Evolutionary conservation across 1,284 basidiomycete species (phyloP).

Genomic region (Ustilago curta): DNA sequence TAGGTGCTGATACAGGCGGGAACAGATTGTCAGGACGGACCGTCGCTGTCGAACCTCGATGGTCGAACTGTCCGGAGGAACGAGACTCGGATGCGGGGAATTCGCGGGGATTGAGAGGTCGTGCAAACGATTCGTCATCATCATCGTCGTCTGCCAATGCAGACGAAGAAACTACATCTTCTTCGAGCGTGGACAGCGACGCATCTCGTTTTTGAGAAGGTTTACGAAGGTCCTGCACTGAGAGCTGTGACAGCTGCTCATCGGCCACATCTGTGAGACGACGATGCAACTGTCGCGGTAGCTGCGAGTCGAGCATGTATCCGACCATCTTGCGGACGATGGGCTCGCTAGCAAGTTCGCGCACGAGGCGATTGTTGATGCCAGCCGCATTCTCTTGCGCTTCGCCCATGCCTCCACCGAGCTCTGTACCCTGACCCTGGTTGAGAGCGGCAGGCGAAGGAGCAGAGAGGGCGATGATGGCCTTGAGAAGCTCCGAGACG

Average conservation of each 20-base stretch:
- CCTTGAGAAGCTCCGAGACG: constrained; percentile 91
- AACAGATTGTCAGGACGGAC: constrained; percentile 55
- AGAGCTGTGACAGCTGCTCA: constrained; percentile 52
- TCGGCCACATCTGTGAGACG: constrained; percentile 52
- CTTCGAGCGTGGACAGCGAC: constrained; percentile 28
- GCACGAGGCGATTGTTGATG: constrained; percentile 81
- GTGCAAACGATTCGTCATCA: constrained; percentile 57
- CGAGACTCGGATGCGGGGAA: constrained; percentile 53
- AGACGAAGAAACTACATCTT: constrained; percentile 41
- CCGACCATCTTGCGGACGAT: constrained; percentile 80
- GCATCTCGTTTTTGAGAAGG: constrained; percentile 31
- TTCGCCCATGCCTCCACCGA: constrained; percentile 45
- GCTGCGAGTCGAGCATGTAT: constrained; percentile 80
- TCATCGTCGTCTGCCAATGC: constrained; percentile 66
- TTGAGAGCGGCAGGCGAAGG: constrained; percentile 78
- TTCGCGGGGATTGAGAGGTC: constrained; percentile 53
- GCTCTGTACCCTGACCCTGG: constrained; percentile 68
- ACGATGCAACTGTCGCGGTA: constrained; percentile 42
- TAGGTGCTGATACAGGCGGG: constrained; percentile 56
- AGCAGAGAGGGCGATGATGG: constrained; percentile 92
- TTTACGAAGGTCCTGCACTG: constrained; percentile 29
- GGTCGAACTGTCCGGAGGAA: constrained; percentile 38
- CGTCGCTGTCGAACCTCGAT: constrained; percentile 63
- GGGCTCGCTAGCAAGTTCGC: constrained; percentile 84
- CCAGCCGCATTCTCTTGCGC: constrained; percentile 51